Percentiles rank a stretch among this genome's conserved stretches.
Conservation (phyloP, 495 filamentous ascomycete species). For the Penicillium cinerascens region DNA sequence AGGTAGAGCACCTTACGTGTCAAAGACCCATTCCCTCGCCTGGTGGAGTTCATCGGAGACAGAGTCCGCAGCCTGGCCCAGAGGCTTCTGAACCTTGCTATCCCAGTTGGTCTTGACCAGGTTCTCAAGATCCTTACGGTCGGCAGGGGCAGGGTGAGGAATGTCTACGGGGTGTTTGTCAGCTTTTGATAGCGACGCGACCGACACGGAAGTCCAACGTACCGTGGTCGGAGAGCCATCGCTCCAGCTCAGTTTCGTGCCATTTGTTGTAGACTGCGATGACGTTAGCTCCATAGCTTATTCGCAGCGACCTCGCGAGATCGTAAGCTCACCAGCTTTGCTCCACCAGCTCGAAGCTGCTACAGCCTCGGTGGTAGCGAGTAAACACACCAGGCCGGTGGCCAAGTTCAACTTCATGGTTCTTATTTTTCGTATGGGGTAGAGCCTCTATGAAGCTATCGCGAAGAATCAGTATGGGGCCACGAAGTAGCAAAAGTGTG, state of each 20-base stretch:
- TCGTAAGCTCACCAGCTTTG: constrained; percentile 64
- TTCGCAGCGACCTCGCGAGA: constrained; percentile 10
- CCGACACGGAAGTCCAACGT: neutral
- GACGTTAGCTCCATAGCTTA: constrained; percentile 5
- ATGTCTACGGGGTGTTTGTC: constrained; percentile 53
- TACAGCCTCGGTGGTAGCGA: constrained; percentile 62
- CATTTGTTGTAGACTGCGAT: constrained; percentile 91
- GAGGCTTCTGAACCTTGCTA: constrained; percentile 55
- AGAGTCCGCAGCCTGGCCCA: constrained; percentile 77
- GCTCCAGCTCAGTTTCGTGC: constrained; percentile 96
- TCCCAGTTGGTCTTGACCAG: constrained; percentile 90
- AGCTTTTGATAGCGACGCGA: constrained; percentile 6
- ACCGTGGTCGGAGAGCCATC: constrained; percentile 90
- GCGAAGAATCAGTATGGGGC: neutral
- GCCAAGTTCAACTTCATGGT: constrained; percentile 71
- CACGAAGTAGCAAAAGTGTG: neutral
- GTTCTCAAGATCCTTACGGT: constrained; percentile 80
- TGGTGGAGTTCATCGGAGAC: constrained; percentile 63
- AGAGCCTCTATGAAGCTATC: constrained; percentile 1
- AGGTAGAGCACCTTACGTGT: constrained; percentile 60
- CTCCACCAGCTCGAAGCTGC: constrained; percentile 76
- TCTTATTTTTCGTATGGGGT: constrained; percentile 1
- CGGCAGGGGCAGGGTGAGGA: constrained; percentile 78
- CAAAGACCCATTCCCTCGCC: constrained; percentile 90
- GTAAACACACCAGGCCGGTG: constrained; percentile 63